Evolutionary conservation across 140 eudicot genomes (phyloP), one percentile per base, ranked within the genome.

Genomic region (Ambrosia hybrid): DNA sequence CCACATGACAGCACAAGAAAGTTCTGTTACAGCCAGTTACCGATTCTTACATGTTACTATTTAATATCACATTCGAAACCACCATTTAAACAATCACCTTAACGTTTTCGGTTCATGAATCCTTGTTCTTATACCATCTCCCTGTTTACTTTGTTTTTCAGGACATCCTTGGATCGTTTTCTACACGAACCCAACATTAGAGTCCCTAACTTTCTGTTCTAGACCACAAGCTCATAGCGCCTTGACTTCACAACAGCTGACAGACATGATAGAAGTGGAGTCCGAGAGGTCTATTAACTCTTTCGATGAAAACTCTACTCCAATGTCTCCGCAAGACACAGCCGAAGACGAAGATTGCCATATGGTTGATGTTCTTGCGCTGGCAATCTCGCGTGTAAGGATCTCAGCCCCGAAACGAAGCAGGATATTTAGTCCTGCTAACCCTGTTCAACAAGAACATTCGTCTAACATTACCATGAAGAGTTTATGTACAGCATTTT

Each of bases 101-200:
- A 51, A 56, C 12, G 4, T 7, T 65, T 59, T 77, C 34, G 8
- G 6, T 51, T 83, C 14, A 3, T 36, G 17, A 43, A 10, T 53
- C 8, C 4, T 30, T 33, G 17, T 17, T 73, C 26, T 21, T 21
- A 21, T 21, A 21, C 26, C 8, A 26, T 14, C 1, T 30, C 11
- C 9, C 71, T 82, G 52, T 58, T 34, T 65, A 48, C 58, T 78
- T 26, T 57, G 61, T 65, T 74, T 26, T 14, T 43, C 80, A 85
- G 85, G 82, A 15, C 90, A 85, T 79, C 90, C 90, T 7, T 85
- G 87, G 87, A 82, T 85, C 71, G 62, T 69, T 57, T 82, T 82
- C 49, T 73, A 85, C 76, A 58, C 85, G 17, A 78, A 72, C 39
- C 83, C 80, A 36, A 71, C 82, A 15, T 6, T 76, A 60, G 83